Percentiles rank a stretch among this genome's conserved stretches.
phyloP scores from a whole-genome alignment of 129 eudicot genomes.

The Erigeron canadensis region DNA sequence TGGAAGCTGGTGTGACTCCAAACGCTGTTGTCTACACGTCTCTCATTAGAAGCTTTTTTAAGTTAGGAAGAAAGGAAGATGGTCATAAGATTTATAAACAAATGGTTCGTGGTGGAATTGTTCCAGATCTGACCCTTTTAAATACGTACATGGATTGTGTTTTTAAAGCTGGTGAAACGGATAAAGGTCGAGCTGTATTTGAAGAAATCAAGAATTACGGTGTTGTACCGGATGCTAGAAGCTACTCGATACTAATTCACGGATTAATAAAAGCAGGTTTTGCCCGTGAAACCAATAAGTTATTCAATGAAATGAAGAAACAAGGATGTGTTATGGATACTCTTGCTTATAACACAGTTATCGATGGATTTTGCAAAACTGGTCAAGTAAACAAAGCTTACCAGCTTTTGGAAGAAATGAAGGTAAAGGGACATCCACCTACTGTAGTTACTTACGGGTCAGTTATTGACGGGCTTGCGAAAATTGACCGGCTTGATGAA shows the following conservation, averaged over 20 bases:
- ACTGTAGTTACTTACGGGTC: constrained; percentile 92
- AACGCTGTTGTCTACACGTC: constrained; percentile 79
- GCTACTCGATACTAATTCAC: constrained; percentile 86
- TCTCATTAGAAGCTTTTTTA: constrained; percentile 74
- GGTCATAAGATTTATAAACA: constrained; percentile 95
- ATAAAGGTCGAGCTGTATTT: constrained; percentile 80
- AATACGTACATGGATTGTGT: constrained; percentile 94
- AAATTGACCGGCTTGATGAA: constrained; percentile 90
- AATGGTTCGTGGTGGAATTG: constrained; percentile 63
- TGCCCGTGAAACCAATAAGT: constrained; percentile 63
- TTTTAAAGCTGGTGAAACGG: constrained; percentile 85
- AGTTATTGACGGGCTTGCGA: constrained; percentile 93
- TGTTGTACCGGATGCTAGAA: constrained; percentile 73
- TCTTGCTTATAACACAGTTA: constrained; percentile 82
- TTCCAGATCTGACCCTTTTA: constrained; percentile 73
- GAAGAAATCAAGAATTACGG: constrained; percentile 63
- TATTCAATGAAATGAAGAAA: constrained; percentile 78
- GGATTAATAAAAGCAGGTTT: constrained; percentile 85
- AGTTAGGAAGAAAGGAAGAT: constrained; percentile 63
- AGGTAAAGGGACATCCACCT: constrained; percentile 61
- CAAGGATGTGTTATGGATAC: constrained; percentile 80
- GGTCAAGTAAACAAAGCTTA: constrained; percentile 88
- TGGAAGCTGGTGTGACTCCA: constrained; percentile 60
- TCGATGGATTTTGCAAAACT: constrained; percentile 87
- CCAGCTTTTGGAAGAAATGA: constrained; percentile 95